Evolutionary conservation across 208 protist species (phyloP).

Genomic region (Tetramitus jugosus): DNA sequence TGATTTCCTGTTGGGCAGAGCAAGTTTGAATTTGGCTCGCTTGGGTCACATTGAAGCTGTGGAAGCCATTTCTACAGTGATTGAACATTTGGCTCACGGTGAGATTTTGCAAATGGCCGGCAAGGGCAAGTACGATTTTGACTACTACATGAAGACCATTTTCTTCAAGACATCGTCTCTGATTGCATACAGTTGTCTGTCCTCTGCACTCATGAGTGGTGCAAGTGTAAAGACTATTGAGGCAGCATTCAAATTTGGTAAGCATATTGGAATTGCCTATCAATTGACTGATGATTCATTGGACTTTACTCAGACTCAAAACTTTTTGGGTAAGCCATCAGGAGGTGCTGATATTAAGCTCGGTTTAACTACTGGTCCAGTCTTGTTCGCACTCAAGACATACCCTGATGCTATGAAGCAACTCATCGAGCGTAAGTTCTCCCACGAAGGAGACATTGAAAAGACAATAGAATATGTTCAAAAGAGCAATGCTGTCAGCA

Average conservation of each 20-base stretch:
- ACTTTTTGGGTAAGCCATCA: constrained; percentile 7
- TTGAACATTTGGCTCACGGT: constrained; percentile 22
- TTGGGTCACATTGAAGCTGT: constrained; percentile 5
- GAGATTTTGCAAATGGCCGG: constrained; percentile 15
- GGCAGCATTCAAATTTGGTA: not conserved
- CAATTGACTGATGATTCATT: constrained; percentile 18
- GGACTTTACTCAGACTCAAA: not conserved
- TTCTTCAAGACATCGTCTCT: constrained; percentile 20
- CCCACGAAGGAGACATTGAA: not conserved
- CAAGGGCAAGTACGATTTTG: not conserved
- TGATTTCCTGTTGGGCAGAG: constrained; percentile 12
- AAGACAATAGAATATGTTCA: not conserved
- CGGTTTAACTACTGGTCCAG: constrained; percentile 10
- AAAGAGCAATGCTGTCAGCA: not conserved
- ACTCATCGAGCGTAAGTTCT: constrained; percentile 14
- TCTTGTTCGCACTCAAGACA: not conserved
- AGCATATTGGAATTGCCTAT: constrained; percentile 22
- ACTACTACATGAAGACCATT: constrained; percentile 6
- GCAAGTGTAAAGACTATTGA: not conserved
- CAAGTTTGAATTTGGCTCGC: not conserved
- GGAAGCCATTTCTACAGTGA: constrained; percentile 16
- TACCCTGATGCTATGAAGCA: not conserved
- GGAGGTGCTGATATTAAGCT: constrained; percentile 9
- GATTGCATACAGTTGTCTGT: constrained; percentile 7
- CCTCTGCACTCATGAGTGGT: not conserved